phyloP scores from a whole-genome alignment of 768 basidiomycete species.

The Xerocomus potaroensis region DNA sequence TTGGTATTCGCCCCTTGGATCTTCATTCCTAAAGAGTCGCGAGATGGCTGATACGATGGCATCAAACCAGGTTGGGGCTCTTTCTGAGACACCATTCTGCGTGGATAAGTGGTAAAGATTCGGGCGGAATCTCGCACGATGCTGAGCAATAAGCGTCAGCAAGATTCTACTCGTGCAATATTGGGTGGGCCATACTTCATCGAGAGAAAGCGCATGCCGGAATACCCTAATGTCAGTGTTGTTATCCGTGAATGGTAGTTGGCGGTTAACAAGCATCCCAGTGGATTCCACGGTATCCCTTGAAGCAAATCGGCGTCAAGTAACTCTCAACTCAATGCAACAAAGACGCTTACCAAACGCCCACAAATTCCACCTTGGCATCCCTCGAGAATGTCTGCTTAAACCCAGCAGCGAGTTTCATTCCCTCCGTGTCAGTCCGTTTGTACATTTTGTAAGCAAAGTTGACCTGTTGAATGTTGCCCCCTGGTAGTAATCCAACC shows the following conservation, averaged over 20 bases:
- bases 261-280: constrained; percentile 55
- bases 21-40: background rate
- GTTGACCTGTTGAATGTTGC: constrained; percentile 63
- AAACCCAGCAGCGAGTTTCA: constrained; percentile 56
- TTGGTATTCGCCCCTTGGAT: background rate
- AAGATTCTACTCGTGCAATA: background rate
- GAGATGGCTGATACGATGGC: background rate
- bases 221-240: constrained; percentile 66
- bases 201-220: constrained; percentile 73
- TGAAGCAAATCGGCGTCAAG: constrained; percentile 5
- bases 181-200: constrained; percentile 48
- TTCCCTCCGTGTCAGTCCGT: constrained; percentile 42
- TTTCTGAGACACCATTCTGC: constrained; percentile 26
- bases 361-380: constrained; percentile 75
- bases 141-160: constrained; percentile 36
- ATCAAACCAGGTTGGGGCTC: background rate
- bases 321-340: background rate
- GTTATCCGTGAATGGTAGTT: constrained; percentile 62
- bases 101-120: constrained; percentile 51
- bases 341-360: constrained; percentile 55
- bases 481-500: constrained; percentile 67
- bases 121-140: constrained; percentile 61
- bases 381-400: constrained; percentile 65
- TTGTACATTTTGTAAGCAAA: constrained; percentile 76
- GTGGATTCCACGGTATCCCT: constrained; percentile 83